phyloP scores from a whole-genome alignment of 352 stramenopile genomes.

The Phytophthora chlamydospora region DNA sequence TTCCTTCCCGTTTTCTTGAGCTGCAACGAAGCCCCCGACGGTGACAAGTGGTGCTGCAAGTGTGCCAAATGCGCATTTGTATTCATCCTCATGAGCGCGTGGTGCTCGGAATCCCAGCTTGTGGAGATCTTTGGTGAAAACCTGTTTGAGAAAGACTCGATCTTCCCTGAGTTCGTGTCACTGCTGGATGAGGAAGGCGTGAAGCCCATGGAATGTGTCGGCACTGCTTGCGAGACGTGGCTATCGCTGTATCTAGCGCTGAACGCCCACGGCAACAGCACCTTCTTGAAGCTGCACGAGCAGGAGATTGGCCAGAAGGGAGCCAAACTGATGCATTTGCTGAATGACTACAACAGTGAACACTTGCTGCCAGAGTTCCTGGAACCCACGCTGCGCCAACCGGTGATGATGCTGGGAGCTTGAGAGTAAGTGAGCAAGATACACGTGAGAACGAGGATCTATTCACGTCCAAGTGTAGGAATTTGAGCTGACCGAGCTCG shows the following conservation, averaged over 20 bases:
- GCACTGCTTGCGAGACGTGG: conserved; percentile 41
- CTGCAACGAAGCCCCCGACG: conserved; percentile 46
- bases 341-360: conserved; percentile 42
- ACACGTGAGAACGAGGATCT: conserved; percentile 17
- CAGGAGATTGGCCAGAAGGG: conserved; percentile 27
- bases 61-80: conserved; percentile 56
- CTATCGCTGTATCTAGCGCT: conserved; percentile 43
- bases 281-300: conserved; percentile 31
- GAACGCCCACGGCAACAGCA: conserved; percentile 15
- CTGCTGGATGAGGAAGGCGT: conserved; percentile 41
- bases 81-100: conserved; percentile 47
- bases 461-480: conserved; percentile 7
- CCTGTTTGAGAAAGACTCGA: conserved; percentile 35
- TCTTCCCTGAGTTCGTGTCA: conserved; percentile 36
- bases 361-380: conserved; percentile 43
- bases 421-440: background rate
- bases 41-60: conserved; percentile 46
- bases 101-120: conserved; percentile 30
- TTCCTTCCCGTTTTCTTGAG: conserved; percentile 50
- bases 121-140: conserved; percentile 43
- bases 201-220: conserved; percentile 56
- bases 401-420: conserved; percentile 17
- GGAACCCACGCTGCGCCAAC: conserved; percentile 24
- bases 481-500: conserved; percentile 9
- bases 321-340: conserved; percentile 26